Base-by-base conservation (phyloP, 768 basidiomycete species). In the Calvatia gigantea region DNA sequence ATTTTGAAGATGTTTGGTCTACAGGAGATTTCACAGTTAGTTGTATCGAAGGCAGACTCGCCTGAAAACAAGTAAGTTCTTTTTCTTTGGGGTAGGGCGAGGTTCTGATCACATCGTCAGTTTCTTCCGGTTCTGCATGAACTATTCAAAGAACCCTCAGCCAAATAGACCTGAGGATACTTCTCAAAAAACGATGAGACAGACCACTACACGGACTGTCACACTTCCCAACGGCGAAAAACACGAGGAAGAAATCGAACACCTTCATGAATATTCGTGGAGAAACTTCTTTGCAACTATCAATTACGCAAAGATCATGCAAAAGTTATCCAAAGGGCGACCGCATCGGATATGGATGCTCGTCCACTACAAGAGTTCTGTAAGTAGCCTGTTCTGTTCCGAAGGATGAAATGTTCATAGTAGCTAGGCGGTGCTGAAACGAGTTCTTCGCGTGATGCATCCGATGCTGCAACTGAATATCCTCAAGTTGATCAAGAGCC, bases 1-100 rank as follows among this genome's bases (percentile, higher is more conserved):
- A 91, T 98, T 47, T 73, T 99, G 62, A 98, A 98, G 76, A 97
- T 98, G 88, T 98, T 98, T 69, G 93, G 95, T n/a, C 69, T 98
- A 59, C 91, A 94, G 67, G 97, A 99, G 66, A 88, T 97, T 2
- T 80, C 89, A 0, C 78, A 79, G 15, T 83, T 87, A 4, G 89
- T 99, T 5, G 76, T 91, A n/a, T 85, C 91, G 7, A 94, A 87
- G 68, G 89, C 92, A 25, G 95, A 98, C 65, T 86, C 85, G 2
- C 87, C 87, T 6, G 88, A 93, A 52, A 83, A 90, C 66, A 94
- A 93, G 92, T 93, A 45, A 23, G 62, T 64, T 11, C 8, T 8
- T 21, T 21, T 17, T n/a, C n/a, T n/a, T n/a, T n/a, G n/a, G n/a
- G n/a, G n/a, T n/a, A n/a, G n/a, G n/a, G n/a, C n/a, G 41, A 42